Base-by-base conservation (phyloP, 2,329 filamentous ascomycete genomes). In the Oidium heveae region DNA sequence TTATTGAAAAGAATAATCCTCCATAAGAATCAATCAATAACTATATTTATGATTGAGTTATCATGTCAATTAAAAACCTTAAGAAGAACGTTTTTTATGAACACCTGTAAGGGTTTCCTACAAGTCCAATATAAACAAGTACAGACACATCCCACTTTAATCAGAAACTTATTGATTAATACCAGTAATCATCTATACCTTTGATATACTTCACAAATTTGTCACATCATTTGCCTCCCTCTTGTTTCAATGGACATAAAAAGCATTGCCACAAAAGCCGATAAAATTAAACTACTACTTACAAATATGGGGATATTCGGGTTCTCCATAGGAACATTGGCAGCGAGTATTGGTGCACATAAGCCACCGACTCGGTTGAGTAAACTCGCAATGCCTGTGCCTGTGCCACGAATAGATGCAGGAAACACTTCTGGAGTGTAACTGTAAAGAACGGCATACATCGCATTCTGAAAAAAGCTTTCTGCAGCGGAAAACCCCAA, bases 371-470 rank as follows among this genome's bases (percentile, higher is more conserved):
- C 63, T 39, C 82, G 71, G 65, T 86, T 86, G 57, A 86, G 66
- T 62, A 84, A 82, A 63, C 77, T 82, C 22, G 79, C 77, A 51
- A 86, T 80, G 44, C 82, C 83, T 0, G 78, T 82, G 6, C 81
- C 83, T 0, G 81, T 83, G 5, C 82, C 83, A 34, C 83, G 71
- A 22, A 82, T 76, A 0, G 81, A 80, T 0, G 81, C 79, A 0
- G 82, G 82, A 66, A 87, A 86, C 32, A 86, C 76, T 62, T 86
- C 83, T 0, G 83, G 82, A 0, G 83, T 86, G 63, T 84, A 86
- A 8, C 82, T 80, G 64, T 85, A 86, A 1, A 87, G 68, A 1
- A 85, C 80, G 55, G 81, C 82, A 66, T 85, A 86, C 77, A 83
- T 83, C 67, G 84, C 80, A 63, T 84, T 84, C 66, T 84, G 80